phyloP scores from a whole-genome alignment of 2,329 filamentous ascomycete species.

The Nothopassalora personata region DNA sequence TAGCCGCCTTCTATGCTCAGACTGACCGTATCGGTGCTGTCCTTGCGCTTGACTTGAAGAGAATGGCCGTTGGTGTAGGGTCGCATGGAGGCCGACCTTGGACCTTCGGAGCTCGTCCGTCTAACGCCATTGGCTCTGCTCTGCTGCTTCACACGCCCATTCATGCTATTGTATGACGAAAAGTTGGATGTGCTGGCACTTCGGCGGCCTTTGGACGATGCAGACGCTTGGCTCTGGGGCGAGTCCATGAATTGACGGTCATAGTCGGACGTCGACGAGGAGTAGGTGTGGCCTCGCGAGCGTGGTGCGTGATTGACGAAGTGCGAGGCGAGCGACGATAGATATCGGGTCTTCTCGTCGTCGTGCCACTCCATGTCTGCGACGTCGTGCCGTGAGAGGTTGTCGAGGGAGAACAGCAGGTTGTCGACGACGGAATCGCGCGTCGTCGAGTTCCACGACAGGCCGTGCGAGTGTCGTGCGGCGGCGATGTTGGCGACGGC shows the following conservation, averaged over 20 bases:
- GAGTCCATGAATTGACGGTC: conserved; percentile 39
- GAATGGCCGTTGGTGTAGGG: conserved; percentile 1
- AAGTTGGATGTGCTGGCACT: conserved; percentile 79
- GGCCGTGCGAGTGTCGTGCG: conserved; percentile 65
- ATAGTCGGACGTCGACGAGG: conserved; percentile 56
- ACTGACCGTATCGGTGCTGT: conserved; percentile 15
- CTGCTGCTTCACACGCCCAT: conserved; percentile 10
- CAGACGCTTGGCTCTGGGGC: conserved; percentile 19
- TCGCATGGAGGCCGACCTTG: conserved; percentile 1
- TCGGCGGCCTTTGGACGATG: conserved; percentile 48
- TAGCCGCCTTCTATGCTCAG: conserved; percentile 25
- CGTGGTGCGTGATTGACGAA: conserved; percentile 29
- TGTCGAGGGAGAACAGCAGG: conserved; percentile 89
- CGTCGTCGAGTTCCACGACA: conserved; percentile 73
- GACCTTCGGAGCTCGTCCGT: conserved; percentile 20
- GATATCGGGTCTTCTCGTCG: conserved; percentile 17
- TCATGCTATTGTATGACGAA: conserved; percentile 16
- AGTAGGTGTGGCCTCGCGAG: conserved; percentile 54
- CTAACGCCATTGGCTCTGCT: conserved; percentile 13
- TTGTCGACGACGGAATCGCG: conserved; percentile 92
- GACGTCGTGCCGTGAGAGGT: conserved; percentile 51
- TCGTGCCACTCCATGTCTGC: conserved; percentile 16
- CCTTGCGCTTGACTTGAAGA: conserved; percentile 6
- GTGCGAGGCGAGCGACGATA: conserved; percentile 12
- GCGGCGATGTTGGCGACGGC: neutral